Evolutionary conservation across 805 yeast species (phyloP).

Genomic region (Kuraishia ogatae): DNA sequence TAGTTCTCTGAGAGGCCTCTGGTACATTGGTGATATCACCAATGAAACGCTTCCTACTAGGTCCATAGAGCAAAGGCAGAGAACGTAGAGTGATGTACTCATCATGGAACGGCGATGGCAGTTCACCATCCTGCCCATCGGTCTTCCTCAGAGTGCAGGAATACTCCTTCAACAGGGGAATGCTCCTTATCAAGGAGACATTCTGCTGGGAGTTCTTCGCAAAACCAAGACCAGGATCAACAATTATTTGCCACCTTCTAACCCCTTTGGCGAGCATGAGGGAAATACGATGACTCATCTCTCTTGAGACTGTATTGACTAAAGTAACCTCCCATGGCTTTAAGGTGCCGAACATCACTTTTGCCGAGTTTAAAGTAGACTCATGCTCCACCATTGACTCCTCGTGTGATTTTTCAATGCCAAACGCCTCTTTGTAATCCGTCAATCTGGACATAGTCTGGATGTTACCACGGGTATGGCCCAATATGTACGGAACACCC

Average conservation of each 20-base stretch:
- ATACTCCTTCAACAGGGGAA: slow-evolving; percentile 39
- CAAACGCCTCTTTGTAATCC: slow-evolving; percentile 34
- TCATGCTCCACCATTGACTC: slow-evolving; percentile 25
- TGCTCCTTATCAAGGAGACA: slow-evolving; percentile 47
- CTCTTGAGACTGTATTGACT: slow-evolving; percentile 53
- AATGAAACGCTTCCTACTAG: slow-evolving; percentile 82
- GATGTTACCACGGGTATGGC: slow-evolving; percentile 82
- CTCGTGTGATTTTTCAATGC: slow-evolving; percentile 20
- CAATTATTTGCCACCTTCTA: slow-evolving; percentile 79
- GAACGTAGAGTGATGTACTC: slow-evolving; percentile 36
- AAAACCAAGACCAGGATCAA: slow-evolving; percentile 96
- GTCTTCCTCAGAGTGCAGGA: slow-evolving; percentile 19
- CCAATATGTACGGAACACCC: slow-evolving; percentile 71
- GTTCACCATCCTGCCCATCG: slow-evolving; percentile 7
- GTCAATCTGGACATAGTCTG: slow-evolving; percentile 59
- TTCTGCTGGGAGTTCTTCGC: slow-evolving; percentile 80
- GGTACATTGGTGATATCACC: slow-evolving; percentile 60
- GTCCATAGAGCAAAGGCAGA: slow-evolving; percentile 71
- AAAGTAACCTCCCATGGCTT: slow-evolving; percentile 21
- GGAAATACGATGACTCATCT: slow-evolving; percentile 45
- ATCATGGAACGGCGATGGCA: slow-evolving; percentile 5
- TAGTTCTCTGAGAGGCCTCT: slow-evolving; percentile 51
- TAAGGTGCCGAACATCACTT: slow-evolving; percentile 13
- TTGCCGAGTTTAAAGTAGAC: slow-evolving; percentile 14
- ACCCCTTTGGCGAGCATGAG: slow-evolving; percentile 59